phyloP scores from a whole-genome alignment of 2,329 filamentous ascomycete species.

The Didymella glomerata region DNA sequence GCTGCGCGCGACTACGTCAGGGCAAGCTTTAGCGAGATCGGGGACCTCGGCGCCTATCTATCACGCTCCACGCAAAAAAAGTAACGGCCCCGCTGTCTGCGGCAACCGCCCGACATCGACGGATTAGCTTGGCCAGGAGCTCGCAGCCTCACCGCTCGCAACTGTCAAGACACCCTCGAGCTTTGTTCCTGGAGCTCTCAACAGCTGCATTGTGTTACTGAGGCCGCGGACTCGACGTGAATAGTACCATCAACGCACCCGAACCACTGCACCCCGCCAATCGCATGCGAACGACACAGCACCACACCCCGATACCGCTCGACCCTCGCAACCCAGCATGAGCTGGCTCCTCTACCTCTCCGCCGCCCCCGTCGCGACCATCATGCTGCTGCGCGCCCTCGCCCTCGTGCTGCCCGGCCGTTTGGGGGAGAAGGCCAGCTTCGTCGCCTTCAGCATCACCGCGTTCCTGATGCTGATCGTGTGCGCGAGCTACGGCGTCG shows the following conservation, averaged over 20 bases:
- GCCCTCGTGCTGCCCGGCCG: conserved; percentile 41
- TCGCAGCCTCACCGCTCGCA: conserved; percentile 12
- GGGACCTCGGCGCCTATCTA: conserved; percentile 18
- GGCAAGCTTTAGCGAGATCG: conserved; percentile 17
- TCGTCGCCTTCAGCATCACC: conserved; percentile 69
- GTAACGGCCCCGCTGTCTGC: conserved; percentile 16
- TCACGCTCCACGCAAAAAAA: conserved; percentile 17
- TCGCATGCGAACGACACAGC: conserved; percentile 16
- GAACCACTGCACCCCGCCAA: conserved; percentile 15
- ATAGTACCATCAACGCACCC: background rate
- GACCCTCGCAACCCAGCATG: conserved; percentile 33
- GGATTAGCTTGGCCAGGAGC: conserved; percentile 5
- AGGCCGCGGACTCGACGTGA: background rate
- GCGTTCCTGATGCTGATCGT: conserved; percentile 50
- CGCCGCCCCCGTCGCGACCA: conserved; percentile 37
- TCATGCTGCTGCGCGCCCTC: conserved; percentile 42
- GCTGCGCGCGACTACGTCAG: conserved; percentile 11
- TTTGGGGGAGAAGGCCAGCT: conserved; percentile 57
- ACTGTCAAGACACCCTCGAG: background rate
- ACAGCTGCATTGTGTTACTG: background rate
- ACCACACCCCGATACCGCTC: conserved; percentile 17
- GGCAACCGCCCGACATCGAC: conserved; percentile 11
- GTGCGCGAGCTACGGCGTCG: conserved; percentile 74
- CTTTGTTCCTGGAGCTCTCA: background rate
- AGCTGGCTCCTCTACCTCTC: conserved; percentile 44